A percentile compares a stretch with the other conserved stretches of the same genome.
Evolutionary conservation across 257 asterid genomes (phyloP).

Genomic region (Solanum etuberosum): DNA sequence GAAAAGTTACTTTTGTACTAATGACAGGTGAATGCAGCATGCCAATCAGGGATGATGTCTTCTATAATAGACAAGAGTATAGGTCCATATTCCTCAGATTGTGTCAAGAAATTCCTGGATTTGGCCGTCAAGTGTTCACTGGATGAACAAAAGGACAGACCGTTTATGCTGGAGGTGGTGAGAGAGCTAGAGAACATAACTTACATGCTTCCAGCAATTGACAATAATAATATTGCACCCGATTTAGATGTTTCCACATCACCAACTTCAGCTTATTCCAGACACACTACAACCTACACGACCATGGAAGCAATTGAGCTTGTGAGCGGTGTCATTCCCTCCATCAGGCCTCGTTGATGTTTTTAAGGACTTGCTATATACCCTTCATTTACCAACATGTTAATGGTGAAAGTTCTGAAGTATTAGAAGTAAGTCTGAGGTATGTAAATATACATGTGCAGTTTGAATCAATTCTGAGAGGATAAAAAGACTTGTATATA

Average conservation of each 20-base stretch:
- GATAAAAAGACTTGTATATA: background rate
- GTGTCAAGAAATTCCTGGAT: constrained; percentile 17
- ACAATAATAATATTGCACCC: background rate
- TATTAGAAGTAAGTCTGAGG: background rate
- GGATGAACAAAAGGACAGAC: constrained; percentile 20
- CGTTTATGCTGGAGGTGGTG: constrained; percentile 22
- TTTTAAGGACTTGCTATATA: background rate
- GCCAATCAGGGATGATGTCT: constrained; percentile 3
- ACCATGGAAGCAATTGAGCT: constrained; percentile 22
- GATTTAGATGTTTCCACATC: background rate
- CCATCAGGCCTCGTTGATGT: constrained; percentile 16
- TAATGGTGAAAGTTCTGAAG: background rate
- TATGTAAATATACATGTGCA: background rate
- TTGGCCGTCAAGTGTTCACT: constrained; percentile 24
- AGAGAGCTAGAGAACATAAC: constrained; percentile 21
- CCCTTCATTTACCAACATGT: background rate
- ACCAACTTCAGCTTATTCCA: constrained; percentile 4
- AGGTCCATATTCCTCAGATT: constrained; percentile 21
- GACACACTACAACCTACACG: constrained; percentile 1
- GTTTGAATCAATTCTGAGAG: background rate
- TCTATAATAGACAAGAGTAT: constrained; percentile 17
- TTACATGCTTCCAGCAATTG: constrained; percentile 15
- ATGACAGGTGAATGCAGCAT: constrained; percentile 5
- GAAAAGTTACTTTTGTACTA: background rate
- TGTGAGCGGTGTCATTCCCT: constrained; percentile 23